These are phyloP conservation scores for Fusarium mangiferae DNA, from an alignment of 2,329 filamentous ascomycete species.

Conservation along the genomic window DNA sequence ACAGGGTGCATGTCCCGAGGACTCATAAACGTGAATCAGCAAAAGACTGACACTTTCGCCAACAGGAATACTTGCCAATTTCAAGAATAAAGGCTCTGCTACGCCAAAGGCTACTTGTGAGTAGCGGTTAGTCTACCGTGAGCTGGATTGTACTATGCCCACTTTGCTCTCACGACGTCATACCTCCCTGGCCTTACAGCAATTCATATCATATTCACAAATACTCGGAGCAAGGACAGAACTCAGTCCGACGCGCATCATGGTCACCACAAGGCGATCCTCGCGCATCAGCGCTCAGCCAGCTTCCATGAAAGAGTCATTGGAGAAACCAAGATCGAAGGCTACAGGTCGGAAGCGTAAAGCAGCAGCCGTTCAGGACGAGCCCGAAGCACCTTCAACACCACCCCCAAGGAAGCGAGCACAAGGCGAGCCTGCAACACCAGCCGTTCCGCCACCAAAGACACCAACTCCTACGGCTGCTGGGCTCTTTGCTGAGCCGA, in stretches of 20 bases:
- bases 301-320: slow-evolving; percentile 24
- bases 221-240: neutral
- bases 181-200: neutral
- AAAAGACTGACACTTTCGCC: neutral
- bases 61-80: neutral
- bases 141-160: slow-evolving; percentile 23
- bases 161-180: slow-evolving; percentile 4
- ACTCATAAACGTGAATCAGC: slow-evolving; percentile 22
- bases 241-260: slow-evolving; percentile 29
- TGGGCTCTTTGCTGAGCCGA: slow-evolving; percentile 51
- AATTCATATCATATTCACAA: slow-evolving; percentile 17
- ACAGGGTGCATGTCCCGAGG: slow-evolving; percentile 2
- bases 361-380: slow-evolving; percentile 36
- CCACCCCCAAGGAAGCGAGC: slow-evolving; percentile 49
- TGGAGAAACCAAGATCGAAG: slow-evolving; percentile 35
- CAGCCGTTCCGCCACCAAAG: slow-evolving; percentile 48
- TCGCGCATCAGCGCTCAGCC: slow-evolving; percentile 53
- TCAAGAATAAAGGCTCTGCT: neutral
- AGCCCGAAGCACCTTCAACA: slow-evolving; percentile 42
- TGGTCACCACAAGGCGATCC: slow-evolving; percentile 52
- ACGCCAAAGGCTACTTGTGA: neutral
- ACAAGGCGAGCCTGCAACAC: slow-evolving; percentile 32
- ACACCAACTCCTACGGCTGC: slow-evolving; percentile 61
- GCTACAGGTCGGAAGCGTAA: slow-evolving; percentile 51
- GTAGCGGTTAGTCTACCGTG: neutral